Base-by-base conservation (phyloP, 2,329 filamentous ascomycete genomes). In the Aureobasidium namibiae region DNA sequence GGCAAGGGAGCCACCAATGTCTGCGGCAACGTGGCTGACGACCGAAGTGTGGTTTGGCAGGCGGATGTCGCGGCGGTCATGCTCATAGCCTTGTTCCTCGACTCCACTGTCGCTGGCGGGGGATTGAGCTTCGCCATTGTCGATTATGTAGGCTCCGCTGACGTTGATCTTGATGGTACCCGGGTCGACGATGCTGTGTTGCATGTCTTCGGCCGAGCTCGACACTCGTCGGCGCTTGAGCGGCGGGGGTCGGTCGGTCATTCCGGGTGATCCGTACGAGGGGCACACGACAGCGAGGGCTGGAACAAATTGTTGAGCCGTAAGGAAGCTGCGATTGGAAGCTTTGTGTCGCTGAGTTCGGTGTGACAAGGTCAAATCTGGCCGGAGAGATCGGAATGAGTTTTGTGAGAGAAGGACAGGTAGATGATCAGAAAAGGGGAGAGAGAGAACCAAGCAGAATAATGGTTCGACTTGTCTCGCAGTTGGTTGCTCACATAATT, bases 1-100 rank as follows among this genome's bases (percentile, higher is more conserved):
- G 65, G 91, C 92, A 34, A 99, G 80, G 16, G 92, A 95, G 65
- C 94, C 94, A 64, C 94, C 94, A 73, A 99, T 97, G 89, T 99
- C 94, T 62, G 96, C 87, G 56, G 94, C 94, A 66, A 99, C 90
- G 78, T 99, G 94, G 77, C 91, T 96, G 65, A 99, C 92, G 9
- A 96, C 86, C 11, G 89, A 88, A 13, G 90, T 96, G 74, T 99
- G 94, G 73, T 97, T 94, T 29, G 94, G 94, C 61, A 99, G 78
- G n/a, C 94, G 82, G 67, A 99, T 99, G 71, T 96, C 94, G 70
- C 90, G 91, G 60, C 89, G 91, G 72, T 95, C 90, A 72, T 86
- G 82, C 64, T 84, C 78, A 60, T 83, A 80, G 24, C 80, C 79
- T 48, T 83, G 80, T 62, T 79, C 75, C 77, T 63, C 65, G 31